Evolutionary conservation across 306 rosid genomes (phyloP), one percentile per base, ranked within the genome.

Genomic region (Vigna trinervia): DNA sequence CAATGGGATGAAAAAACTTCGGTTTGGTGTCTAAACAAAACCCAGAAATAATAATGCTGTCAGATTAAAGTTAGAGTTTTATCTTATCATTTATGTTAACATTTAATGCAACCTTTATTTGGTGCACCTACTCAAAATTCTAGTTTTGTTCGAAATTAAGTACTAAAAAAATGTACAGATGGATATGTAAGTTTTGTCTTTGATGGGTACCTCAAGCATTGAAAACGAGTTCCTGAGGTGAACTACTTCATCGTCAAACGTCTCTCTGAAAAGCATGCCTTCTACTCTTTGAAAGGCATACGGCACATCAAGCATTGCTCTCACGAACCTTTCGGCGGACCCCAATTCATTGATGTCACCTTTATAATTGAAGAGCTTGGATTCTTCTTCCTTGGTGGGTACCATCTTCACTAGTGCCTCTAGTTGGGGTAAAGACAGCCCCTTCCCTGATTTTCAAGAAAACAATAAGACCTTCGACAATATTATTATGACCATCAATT

Each of bases 391-490:
- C 76, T 86, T 88, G 64, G 92, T 91, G 22, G 92, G 98, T 60
- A 81, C 93, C 99, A 96, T 96, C 82, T 91, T 91, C 39, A 82
- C 98, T 23, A 96, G 80, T 56, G 98, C 99, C 84, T 96, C 99
- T 62, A 96, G 80, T 78, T 96, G 99, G 84, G 85, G 91, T 71
- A 89, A 81, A 45, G 85, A 57, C 83, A 96, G 74, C 4, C 97
- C 98, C 3, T 71, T 82, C 57, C 99, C 99, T 96, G 91, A 12
- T 71, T 83, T 79, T 80, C n/a, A 60, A 71, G 51, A 79, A 11
- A 17, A 76, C 17, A 75, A 64, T n/a, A 28, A 53, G 38, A 47
- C 26, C 52, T 74, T 74, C 47, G 45, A 73, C 50, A 78, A 41
- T 58, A 47, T 78, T 75, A 20, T 54, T 63, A 74, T 15, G 1